phyloP scores from a whole-genome alignment of 2,329 filamentous ascomycete species.

The Trichoderma asperellum region DNA sequence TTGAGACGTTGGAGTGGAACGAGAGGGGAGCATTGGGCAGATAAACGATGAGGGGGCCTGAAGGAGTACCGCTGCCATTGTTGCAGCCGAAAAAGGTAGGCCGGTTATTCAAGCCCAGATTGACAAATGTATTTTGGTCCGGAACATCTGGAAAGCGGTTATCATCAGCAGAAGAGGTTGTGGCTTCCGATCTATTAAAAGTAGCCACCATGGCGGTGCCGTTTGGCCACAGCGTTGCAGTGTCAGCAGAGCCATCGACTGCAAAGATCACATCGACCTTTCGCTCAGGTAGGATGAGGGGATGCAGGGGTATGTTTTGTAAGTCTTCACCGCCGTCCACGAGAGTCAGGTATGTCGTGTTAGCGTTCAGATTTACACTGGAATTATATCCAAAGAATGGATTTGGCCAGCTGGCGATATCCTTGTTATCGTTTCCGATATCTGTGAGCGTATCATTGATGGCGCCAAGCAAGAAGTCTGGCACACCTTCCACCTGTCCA shows the following conservation, averaged over 20 bases:
- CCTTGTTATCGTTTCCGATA: slow-evolving; percentile 64
- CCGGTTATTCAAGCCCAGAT: slow-evolving; percentile 70
- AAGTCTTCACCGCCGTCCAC: slow-evolving; percentile 79
- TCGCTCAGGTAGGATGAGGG: slow-evolving; percentile 74
- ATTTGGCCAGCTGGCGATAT: slow-evolving; percentile 78
- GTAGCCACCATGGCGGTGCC: slow-evolving; percentile 75
- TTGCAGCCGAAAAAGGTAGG: slow-evolving; percentile 81
- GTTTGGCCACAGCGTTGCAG: slow-evolving; percentile 71
- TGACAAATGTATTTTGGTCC: slow-evolving; percentile 76
- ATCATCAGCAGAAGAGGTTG: slow-evolving; percentile 58
- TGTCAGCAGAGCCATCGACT: slow-evolving; percentile 77
- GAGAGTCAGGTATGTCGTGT: slow-evolving; percentile 62
- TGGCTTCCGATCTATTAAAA: slow-evolving; percentile 59
- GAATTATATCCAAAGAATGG: slow-evolving; percentile 72
- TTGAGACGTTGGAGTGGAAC: slow-evolving; percentile 72
- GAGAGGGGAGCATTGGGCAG: slow-evolving; percentile 80
- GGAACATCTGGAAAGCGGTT: slow-evolving; percentile 75
- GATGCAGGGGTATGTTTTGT: slow-evolving; percentile 79
- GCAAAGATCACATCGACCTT: slow-evolving; percentile 80
- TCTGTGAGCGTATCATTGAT: slow-evolving; percentile 56
- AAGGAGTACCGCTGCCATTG: slow-evolving; percentile 41
- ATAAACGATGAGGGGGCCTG: slow-evolving; percentile 74
- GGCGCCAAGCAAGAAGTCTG: slow-evolving; percentile 54
- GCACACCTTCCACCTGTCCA: slow-evolving; percentile 46
- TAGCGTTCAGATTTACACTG: slow-evolving; percentile 60